Base-by-base conservation (phyloP, 345 rosid species). In the Passiflora organensis region DNA sequence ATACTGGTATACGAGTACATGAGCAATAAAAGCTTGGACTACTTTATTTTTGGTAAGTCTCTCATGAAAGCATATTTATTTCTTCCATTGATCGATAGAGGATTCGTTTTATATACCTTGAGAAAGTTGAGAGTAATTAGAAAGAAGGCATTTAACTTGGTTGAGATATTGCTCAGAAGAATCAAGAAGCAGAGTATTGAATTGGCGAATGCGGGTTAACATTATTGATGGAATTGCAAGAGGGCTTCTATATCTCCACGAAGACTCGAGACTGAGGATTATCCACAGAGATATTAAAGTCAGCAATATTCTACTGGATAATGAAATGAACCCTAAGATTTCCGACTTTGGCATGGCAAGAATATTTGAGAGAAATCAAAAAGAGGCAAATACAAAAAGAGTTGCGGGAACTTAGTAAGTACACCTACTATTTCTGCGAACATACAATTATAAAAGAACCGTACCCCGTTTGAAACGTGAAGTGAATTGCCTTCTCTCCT, bases 11-110 rank as follows among this genome's bases (percentile, higher is more conserved):
- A 70, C 13, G 75, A 70, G 45, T 70, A 59, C 62, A 50, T 70
- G 70, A 48, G 66, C 11, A 70, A 70, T 42, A 45, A 42, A n/a
- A n/a, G n/a, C n/a, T n/a, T n/a, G n/a, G n/a, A n/a, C n/a, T n/a
- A n/a, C n/a, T n/a, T n/a, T n/a, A 60, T 64, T 70, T 64, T 57
- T 71, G 68, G 71, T n/a, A n/a, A n/a, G n/a, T n/a, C n/a, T n/a
- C n/a, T n/a, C n/a, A 71, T 22, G 55, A 37, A 63, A 70, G 64
- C 48, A 64, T 76, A 32, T 74, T 72, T 21, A 75, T 72, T 68
- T 15, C 18, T 15, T 23, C 18, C 13, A 14, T 1, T 0, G 2
- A 3, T n/a, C n/a, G 6, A 6, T 4, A 9, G 16, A 32, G 19
- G 21, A 3, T 24, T n/a, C 5, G 11, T 49, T 25, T n/a, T 1